Evolutionary conservation across 805 yeast species (phyloP).

Genomic region (Saturnispora ahearnii): DNA sequence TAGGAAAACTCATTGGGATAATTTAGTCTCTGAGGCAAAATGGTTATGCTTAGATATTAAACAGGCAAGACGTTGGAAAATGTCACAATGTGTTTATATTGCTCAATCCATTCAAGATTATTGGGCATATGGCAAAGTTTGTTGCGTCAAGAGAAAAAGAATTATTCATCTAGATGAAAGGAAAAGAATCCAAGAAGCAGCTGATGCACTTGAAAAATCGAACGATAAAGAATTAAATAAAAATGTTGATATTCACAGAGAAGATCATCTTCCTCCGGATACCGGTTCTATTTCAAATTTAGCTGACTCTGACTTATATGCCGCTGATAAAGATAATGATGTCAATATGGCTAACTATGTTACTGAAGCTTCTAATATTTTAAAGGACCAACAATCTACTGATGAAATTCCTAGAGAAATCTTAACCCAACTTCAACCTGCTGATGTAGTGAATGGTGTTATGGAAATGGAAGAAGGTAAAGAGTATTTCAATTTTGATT

Average conservation of each 20-base stretch:
- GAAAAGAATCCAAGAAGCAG: constrained; percentile 6
- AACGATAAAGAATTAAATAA: not conserved
- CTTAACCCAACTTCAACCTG: not conserved
- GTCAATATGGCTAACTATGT: not conserved
- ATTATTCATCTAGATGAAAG: constrained; percentile 25
- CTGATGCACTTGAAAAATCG: constrained; percentile 9
- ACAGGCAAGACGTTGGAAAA: constrained; percentile 60
- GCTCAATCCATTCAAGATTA: constrained; percentile 70
- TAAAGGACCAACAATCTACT: not conserved
- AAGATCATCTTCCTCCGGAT: not conserved
- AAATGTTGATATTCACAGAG: not conserved
- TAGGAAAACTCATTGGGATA: constrained; percentile 56
- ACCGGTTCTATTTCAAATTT: too few relatives aligned
- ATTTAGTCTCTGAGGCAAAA: constrained; percentile 62
- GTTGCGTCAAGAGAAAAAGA: constrained; percentile 49
- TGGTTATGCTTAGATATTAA: constrained; percentile 78
- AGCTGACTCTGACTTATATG: not conserved
- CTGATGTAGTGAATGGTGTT: not conserved
- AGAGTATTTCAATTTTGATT: constrained; percentile 17
- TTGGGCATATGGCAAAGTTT: constrained; percentile 66
- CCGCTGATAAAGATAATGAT: constrained; percentile 9
- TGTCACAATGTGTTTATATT: constrained; percentile 58
- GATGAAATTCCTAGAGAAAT: not conserved
- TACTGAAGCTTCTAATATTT: not conserved
- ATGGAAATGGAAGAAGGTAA: not conserved